Conservation (phyloP, 306 rosid species). For the Alnus glutinosa region DNA sequence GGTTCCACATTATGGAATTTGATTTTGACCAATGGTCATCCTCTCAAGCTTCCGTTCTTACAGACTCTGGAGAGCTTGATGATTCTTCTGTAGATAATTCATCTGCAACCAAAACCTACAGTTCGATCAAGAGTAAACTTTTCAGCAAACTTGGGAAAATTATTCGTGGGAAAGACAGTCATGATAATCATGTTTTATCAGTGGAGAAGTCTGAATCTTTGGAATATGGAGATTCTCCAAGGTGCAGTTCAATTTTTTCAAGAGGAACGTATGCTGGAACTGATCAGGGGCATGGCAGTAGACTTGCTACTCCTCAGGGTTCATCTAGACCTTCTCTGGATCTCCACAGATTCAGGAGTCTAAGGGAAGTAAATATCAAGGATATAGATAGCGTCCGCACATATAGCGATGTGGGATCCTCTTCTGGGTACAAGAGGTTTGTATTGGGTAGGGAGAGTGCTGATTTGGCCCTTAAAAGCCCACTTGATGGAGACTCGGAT, state of each 20-base stretch:
- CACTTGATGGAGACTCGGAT: slow-evolving; percentile 33
- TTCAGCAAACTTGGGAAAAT: slow-evolving; percentile 65
- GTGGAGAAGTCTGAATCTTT: slow-evolving; percentile 38
- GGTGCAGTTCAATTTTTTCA: slow-evolving; percentile 33
- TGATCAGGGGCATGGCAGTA: slow-evolving; percentile 33
- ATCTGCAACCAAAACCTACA: slow-evolving; percentile 42
- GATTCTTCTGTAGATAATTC: slow-evolving; percentile 46
- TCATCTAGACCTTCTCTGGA: slow-evolving; percentile 47
- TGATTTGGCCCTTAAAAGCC: slow-evolving; percentile 33
- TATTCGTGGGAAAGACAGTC: slow-evolving; percentile 51
- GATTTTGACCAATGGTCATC: slow-evolving; percentile 79
- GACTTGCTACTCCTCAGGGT: slow-evolving; percentile 30
- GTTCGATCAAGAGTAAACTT: slow-evolving; percentile 44
- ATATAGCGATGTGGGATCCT: slow-evolving; percentile 38
- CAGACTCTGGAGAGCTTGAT: slow-evolving; percentile 59
- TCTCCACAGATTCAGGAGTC: slow-evolving; percentile 26
- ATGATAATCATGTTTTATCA: slow-evolving; percentile 23
- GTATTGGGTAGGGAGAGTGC: slow-evolving; percentile 26
- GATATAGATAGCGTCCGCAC: slow-evolving; percentile 22
- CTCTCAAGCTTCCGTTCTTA: slow-evolving; percentile 58
- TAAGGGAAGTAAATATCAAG: slow-evolving; percentile 39
- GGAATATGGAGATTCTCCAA: slow-evolving; percentile 40
- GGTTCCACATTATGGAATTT: slow-evolving; percentile 43
- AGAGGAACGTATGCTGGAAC: slow-evolving; percentile 29
- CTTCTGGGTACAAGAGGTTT: slow-evolving; percentile 28